These are phyloP conservation scores for Colletotrichum cereale DNA, from an alignment of 2,329 filamentous ascomycete species.

Conservation along the genomic window DNA sequence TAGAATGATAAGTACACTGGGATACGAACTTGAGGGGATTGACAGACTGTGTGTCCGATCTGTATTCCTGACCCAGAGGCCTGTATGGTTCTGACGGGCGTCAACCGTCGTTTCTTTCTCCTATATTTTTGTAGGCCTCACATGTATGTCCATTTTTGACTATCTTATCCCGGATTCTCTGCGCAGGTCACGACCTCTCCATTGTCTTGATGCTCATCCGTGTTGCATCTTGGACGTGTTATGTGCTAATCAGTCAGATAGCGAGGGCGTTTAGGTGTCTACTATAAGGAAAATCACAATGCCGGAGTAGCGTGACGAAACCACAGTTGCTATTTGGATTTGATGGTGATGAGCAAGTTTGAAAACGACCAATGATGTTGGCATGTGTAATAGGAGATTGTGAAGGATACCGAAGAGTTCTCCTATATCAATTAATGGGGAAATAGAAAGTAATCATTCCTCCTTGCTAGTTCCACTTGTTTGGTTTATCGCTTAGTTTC, in stretches of 20 bases:
- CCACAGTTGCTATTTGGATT: neutral
- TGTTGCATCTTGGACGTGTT: neutral
- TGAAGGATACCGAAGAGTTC: fast-evolving
- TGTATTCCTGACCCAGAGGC: neutral
- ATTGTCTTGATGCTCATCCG: neutral
- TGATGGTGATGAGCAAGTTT: neutral
- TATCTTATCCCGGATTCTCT: neutral
- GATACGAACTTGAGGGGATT: neutral
- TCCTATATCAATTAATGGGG: neutral
- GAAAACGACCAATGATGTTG: no score
- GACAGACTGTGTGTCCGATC: neutral
- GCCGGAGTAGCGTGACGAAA: neutral
- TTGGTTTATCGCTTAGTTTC: neutral
- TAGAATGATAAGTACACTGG: neutral
- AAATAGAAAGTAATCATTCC: neutral
- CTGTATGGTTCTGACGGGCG: neutral
- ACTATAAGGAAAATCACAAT: neutral
- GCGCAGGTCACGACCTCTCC: neutral
- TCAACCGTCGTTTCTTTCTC: neutral
- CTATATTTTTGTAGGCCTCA: neutral
- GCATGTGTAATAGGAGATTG: neutral
- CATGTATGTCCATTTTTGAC: neutral
- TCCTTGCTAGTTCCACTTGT: neutral
- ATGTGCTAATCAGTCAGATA: neutral
- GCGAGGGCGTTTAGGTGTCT: neutral